A percentile compares a stretch with the other conserved stretches of the same genome.
These are phyloP conservation scores for Botrytis squamosa DNA, from an alignment of 2,329 filamentous ascomycete species.

Conservation along the genomic window DNA sequence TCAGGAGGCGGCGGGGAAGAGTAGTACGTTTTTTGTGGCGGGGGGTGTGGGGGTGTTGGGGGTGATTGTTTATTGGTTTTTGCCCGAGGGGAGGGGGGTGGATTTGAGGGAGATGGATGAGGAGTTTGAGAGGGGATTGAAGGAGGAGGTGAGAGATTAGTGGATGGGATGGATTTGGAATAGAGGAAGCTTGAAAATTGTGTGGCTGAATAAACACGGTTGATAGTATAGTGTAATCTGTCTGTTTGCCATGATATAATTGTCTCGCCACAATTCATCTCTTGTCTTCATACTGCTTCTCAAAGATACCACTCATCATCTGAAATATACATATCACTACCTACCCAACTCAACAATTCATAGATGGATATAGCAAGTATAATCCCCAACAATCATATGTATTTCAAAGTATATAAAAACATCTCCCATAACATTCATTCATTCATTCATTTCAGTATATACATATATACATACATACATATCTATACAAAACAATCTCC, in stretches of 20 bases:
- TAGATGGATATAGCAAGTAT: fast-evolving
- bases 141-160: background rate
- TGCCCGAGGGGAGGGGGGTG: background rate
- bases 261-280: background rate
- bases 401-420: fast-evolving
- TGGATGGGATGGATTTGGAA: background rate
- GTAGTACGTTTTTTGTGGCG: conserved; percentile 40
- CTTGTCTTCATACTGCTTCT: background rate
- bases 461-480: too few species aligned
- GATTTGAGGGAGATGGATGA: conserved; percentile 14
- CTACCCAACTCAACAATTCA: fast-evolving
- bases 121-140: conserved; percentile 17
- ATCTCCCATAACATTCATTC: background rate
- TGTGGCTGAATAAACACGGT: background rate
- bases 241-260: background rate
- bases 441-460: too few species aligned
- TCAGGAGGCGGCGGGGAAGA: conserved; percentile 36
- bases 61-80: background rate
- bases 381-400: background rate
- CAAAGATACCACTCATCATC: background rate
- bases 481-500: too few species aligned
- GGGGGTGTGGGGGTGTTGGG: conserved; percentile 26
- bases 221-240: background rate
- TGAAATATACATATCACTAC: background rate
- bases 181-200: background rate